Evolutionary conservation across 2,329 filamentous ascomycete species (phyloP).

Genomic region (Leptodontidium sp.): DNA sequence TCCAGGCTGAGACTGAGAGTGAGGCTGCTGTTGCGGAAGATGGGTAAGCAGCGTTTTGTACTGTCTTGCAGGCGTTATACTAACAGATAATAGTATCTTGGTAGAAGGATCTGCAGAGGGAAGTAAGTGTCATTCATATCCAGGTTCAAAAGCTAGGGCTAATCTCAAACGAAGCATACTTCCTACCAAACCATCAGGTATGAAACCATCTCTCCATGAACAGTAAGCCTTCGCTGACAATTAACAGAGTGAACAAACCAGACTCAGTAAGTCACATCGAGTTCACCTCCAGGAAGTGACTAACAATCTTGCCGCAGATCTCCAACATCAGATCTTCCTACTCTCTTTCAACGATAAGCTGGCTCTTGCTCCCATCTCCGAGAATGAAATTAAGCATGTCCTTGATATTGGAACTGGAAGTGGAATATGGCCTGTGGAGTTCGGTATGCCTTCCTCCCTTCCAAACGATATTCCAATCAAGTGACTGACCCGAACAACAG

Average conservation of each 20-base stretch:
- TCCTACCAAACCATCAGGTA: neutral
- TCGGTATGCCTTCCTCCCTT: slow-evolving; percentile 34
- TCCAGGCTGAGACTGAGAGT: neutral
- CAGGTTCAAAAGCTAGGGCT: neutral
- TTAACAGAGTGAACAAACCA: slow-evolving; percentile 9
- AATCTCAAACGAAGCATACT: neutral
- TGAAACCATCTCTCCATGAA: neutral
- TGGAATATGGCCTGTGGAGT: slow-evolving; percentile 52
- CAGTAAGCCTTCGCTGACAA: neutral
- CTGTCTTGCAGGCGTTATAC: neutral
- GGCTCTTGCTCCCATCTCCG: slow-evolving; percentile 30
- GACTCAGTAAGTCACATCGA: slow-evolving; percentile 1
- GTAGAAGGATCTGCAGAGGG: neutral
- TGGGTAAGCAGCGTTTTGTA: neutral
- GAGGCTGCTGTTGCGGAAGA: neutral
- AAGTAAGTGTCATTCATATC: neutral
- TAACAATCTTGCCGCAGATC: slow-evolving; percentile 28
- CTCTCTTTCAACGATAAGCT: slow-evolving; percentile 33
- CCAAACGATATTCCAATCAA: neutral
- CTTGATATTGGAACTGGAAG: slow-evolving; percentile 52
- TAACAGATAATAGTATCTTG: neutral
- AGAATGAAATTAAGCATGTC: slow-evolving; percentile 39
- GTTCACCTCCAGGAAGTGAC: neutral
- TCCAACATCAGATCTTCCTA: slow-evolving; percentile 43
- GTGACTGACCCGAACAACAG: slow-evolving; percentile 22